Evolutionary conservation across 2,329 filamentous ascomycete genomes (phyloP).

Genomic region (Parastagonospora nodorum): DNA sequence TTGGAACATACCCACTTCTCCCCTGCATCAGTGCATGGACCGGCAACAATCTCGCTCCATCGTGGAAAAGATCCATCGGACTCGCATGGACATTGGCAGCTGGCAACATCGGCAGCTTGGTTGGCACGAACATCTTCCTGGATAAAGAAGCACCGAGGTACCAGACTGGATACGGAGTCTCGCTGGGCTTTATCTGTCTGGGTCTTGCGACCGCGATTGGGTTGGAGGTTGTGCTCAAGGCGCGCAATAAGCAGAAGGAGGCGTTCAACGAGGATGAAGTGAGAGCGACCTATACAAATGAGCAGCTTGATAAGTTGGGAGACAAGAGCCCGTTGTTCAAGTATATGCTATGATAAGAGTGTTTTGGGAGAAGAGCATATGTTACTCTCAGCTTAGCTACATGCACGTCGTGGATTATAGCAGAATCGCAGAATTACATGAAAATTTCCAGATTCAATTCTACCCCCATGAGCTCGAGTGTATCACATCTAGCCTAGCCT

Average conservation of each 20-base stretch:
- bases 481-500: too few species aligned
- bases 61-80: not conserved
- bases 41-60: conserved; percentile 1
- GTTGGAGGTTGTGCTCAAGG: not conserved
- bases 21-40: conserved; percentile 1
- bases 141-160: not conserved
- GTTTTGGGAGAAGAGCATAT: too few species aligned
- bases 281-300: not conserved
- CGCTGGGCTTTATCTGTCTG: not conserved
- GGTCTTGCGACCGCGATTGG: not conserved
- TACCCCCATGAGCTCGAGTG: too few species aligned
- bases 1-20: not conserved
- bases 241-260: not conserved
- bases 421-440: too few species aligned
- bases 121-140: not conserved
- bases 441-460: too few species aligned
- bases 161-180: not conserved
- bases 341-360: not conserved
- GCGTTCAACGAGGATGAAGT: conserved; percentile 1
- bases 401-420: too few species aligned
- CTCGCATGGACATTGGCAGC: not conserved
- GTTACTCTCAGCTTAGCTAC: too few species aligned
- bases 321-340: conserved; percentile 2
- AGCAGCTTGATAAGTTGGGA: conserved; percentile 1
- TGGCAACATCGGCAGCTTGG: conserved; percentile 4